A percentile compares a stretch with the other conserved stretches of the same genome.
Conservation (phyloP, 257 asterid genomes). For the Ajuga chamaepitys region DNA sequence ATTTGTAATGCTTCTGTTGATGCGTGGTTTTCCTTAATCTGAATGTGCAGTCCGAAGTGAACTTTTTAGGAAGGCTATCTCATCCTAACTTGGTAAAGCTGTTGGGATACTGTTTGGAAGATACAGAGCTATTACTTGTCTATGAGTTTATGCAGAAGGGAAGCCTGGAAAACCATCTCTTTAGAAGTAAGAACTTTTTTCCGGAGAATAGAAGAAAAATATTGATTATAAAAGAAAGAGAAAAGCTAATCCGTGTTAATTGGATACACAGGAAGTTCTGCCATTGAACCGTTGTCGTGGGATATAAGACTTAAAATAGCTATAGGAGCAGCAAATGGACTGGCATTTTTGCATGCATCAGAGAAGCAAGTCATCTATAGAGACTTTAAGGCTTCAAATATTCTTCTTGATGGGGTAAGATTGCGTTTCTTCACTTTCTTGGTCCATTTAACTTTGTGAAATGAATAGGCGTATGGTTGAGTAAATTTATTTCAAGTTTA, state of each 20-base stretch:
- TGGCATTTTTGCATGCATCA: constrained; percentile 44
- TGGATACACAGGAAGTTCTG: constrained; percentile 26
- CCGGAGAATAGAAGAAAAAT: not conserved
- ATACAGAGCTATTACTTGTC: constrained; percentile 42
- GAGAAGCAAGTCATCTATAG: constrained; percentile 41
- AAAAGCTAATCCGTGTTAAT: constrained; percentile 2
- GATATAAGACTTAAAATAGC: constrained; percentile 45
- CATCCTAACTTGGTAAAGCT: constrained; percentile 61
- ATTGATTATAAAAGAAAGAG: not conserved
- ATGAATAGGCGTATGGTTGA: not conserved
- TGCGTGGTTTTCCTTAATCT: not conserved
- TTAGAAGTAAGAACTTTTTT: constrained; percentile 35
- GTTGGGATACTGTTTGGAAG: constrained; percentile 60
- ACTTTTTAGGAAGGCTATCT: constrained; percentile 46
- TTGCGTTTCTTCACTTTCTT: not conserved
- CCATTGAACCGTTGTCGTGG: constrained; percentile 40
- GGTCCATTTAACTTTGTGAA: not conserved
- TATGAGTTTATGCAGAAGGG: constrained; percentile 55
- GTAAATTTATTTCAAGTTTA: not conserved
- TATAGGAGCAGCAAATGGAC: constrained; percentile 50
- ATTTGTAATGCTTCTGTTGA: not conserved
- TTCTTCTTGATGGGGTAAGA: constrained; percentile 56
- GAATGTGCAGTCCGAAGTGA: constrained; percentile 49
- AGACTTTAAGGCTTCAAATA: constrained; percentile 58
- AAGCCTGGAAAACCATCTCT: constrained; percentile 60